Evolutionary conservation across 495 filamentous ascomycete genomes (phyloP), one percentile per base, ranked within the genome.

Genomic region (Penicillium psychrofluorescens): DNA sequence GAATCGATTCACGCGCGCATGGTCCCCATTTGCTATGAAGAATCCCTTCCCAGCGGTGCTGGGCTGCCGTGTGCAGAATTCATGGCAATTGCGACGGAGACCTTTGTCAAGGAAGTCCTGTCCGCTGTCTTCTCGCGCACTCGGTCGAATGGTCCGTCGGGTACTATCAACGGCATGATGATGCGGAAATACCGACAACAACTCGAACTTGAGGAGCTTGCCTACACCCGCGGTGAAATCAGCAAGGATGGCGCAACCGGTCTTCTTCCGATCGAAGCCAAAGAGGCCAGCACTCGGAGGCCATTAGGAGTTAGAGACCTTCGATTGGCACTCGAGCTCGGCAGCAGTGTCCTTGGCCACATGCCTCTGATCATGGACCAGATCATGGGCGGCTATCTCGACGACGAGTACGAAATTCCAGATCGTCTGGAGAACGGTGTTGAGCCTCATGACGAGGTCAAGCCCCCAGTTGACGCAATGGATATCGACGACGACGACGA

Each of bases 1-100:
- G 75, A 80, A 40, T 83, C 81, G 27, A 87, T 98, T 49, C 77
- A 86, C 53, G 75, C 79, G 13, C 86, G 90, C 44, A 94, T 97
- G 85, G 72, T 88, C 12, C 90, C 92, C 8, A 92, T 96, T 50
- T 95, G 88, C 65, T 95, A 95, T 64, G 92, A 95, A 64, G 77
- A 86, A 48, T 92, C 90, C 0, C 78, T 98, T 5, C 74, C 76
- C n/a, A 76, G 75, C 15, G 88, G 90, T 3, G 78, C 86, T 48
- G 68, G 77, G 7, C 58, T 81, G 6, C 79, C 86, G 27, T 86
- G 86, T 30, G 81, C 90, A 6, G 82, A 86, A 40, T 88, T 91
- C 59, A 84, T 98, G 81, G 84, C 87, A 15, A 81, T 89, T 35
- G 92, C 91, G 2, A 86, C 88, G 3, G 91, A 98, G 62, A 89